These are phyloP conservation scores for Calonectria naviculata DNA, from an alignment of 2,329 filamentous ascomycete genomes.

Conservation along the genomic window DNA sequence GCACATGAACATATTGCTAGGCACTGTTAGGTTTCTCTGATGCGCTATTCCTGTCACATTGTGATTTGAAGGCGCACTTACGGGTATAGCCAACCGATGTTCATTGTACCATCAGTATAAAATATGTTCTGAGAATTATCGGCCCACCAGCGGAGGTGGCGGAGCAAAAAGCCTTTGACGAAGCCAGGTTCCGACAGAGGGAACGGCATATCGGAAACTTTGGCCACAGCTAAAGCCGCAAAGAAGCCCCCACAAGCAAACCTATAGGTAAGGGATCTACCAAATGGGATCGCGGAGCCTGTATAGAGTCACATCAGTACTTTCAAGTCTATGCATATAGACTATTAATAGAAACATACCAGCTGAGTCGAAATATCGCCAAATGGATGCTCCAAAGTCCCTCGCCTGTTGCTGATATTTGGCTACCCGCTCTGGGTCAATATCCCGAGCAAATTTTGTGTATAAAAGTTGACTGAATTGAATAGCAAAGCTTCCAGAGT, in stretches of 20 bases:
- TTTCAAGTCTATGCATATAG: no score
- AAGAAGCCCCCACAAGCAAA: slow-evolving; percentile 63
- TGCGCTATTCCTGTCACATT: accelerated
- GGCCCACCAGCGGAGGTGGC: slow-evolving; percentile 63
- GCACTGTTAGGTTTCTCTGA: neutral
- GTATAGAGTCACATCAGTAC: neutral
- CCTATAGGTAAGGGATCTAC: slow-evolving; percentile 61
- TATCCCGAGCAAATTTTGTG: slow-evolving; percentile 52
- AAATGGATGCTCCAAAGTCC: slow-evolving; percentile 54
- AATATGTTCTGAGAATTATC: slow-evolving; percentile 55
- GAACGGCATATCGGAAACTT: slow-evolving; percentile 48
- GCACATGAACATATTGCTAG: slow-evolving; percentile 62
- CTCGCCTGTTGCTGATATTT: slow-evolving; percentile 51
- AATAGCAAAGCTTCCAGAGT: slow-evolving; percentile 65
- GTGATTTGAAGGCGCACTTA: slow-evolving; percentile 9
- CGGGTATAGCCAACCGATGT: slow-evolving; percentile 53
- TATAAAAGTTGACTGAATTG: slow-evolving; percentile 63
- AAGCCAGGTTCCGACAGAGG: slow-evolving; percentile 51
- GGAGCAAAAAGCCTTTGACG: slow-evolving; percentile 60
- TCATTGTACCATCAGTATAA: slow-evolving; percentile 59
- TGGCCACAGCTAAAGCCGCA: slow-evolving; percentile 55
- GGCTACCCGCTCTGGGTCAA: slow-evolving; percentile 51
- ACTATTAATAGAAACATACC: slow-evolving; percentile 42
- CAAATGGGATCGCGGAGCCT: slow-evolving; percentile 64
- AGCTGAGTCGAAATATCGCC: slow-evolving; percentile 59